Evolutionary conservation across 352 stramenopile species (phyloP).

Genomic region (Phytopythium mirpurense): DNA sequence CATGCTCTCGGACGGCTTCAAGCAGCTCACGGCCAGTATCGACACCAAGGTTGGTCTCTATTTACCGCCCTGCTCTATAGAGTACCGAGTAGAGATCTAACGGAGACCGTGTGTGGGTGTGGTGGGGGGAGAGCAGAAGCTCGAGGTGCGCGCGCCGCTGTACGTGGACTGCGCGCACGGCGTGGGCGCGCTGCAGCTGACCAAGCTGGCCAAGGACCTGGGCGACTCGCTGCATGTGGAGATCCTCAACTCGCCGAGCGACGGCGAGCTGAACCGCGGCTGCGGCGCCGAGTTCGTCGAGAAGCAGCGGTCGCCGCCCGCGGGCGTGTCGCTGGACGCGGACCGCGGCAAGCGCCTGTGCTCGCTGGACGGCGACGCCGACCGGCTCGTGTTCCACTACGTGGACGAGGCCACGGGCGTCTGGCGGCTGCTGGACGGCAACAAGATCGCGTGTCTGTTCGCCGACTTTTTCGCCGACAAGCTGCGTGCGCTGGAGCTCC

Average conservation of each 20-base stretch:
- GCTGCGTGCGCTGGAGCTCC: constrained; percentile 65
- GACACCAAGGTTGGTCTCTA: constrained; percentile 84
- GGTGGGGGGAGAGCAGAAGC: constrained; percentile 48
- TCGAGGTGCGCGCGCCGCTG: constrained; percentile 74
- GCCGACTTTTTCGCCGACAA: constrained; percentile 93
- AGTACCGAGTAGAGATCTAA: too few species aligned
- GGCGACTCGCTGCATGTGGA: constrained; percentile 78
- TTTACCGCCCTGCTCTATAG: too few species aligned
- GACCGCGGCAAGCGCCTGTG: constrained; percentile 83
- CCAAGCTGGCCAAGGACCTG: constrained; percentile 73
- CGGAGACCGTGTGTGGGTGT: too few species aligned
- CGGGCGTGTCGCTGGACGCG: constrained; percentile 52
- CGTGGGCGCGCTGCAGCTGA: constrained; percentile 82
- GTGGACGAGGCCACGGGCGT: constrained; percentile 59
- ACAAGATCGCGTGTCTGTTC: constrained; percentile 98
- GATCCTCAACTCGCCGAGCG: constrained; percentile 69
- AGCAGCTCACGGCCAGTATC: constrained; percentile 75
- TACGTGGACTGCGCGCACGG: constrained; percentile 93
- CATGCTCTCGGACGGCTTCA: constrained; percentile 92
- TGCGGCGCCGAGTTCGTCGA: constrained; percentile 97
- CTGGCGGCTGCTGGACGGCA: constrained; percentile 94
- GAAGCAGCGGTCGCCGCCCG: constrained; percentile 87
- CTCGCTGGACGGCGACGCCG: constrained; percentile 97
- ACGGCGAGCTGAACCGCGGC: constrained; percentile 93
- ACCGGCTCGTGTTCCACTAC: constrained; percentile 98